Conservation (phyloP, 169 alveolate genomes). For the Plasmodium inui region DNA sequence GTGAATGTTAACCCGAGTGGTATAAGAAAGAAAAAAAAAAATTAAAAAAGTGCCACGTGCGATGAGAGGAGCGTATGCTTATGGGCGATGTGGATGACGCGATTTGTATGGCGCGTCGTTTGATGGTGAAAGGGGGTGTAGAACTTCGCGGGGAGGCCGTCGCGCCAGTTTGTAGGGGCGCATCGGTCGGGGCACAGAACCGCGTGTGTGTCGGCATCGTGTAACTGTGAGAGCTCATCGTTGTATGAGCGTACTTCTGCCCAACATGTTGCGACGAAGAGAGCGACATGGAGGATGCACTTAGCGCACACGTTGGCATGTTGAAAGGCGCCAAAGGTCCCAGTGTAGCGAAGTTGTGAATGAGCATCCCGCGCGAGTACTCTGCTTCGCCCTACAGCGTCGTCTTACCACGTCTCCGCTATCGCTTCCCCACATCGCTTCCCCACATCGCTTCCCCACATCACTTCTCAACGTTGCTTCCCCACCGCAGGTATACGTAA, state of each 20-base stretch:
- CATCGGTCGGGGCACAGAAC: background rate
- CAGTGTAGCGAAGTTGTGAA: background rate
- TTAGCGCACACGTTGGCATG: background rate
- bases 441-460: background rate
- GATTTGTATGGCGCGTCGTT: background rate
- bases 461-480: background rate
- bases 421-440: background rate
- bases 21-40: background rate
- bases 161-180: background rate
- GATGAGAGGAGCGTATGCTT: background rate
- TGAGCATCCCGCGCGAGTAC: background rate
- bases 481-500: slow-evolving; percentile 88
- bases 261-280: background rate
- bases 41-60: background rate
- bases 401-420: background rate
- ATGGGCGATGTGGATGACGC: background rate
- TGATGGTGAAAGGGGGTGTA: background rate
- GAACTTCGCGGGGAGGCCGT: background rate
- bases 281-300: background rate
- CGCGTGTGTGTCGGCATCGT: background rate
- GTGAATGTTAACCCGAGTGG: background rate
- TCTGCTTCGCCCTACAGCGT: background rate
- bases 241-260: background rate
- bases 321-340: background rate
- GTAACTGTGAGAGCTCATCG: background rate